Evolutionary conservation across 106 monocot genomes (phyloP).

Genomic region (Dendrobium huoshanense): DNA sequence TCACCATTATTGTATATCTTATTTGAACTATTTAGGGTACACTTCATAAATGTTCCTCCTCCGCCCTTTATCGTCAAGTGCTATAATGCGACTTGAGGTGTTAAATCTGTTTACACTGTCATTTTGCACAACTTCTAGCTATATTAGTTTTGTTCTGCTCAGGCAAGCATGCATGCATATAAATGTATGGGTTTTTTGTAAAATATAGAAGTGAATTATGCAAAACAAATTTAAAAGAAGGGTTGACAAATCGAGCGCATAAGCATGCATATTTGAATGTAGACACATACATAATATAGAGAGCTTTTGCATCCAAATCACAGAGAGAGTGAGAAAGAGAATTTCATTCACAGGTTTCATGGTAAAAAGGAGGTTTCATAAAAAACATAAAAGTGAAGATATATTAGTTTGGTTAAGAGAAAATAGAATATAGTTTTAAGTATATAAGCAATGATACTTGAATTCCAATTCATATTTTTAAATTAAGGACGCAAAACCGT

Average conservation of each 20-base stretch:
- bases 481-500: not conserved
- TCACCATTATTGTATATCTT: not conserved
- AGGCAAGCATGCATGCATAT: not conserved
- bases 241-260: too few species aligned
- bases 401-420: not conserved
- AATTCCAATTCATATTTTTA: too few species aligned
- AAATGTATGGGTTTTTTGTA: not conserved
- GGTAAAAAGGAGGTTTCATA: not conserved
- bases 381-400: not conserved
- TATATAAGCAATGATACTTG: not conserved
- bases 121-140: not conserved
- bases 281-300: too few species aligned
- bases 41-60: not conserved
- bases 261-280: too few species aligned
- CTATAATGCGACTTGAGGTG: not conserved
- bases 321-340: too few species aligned
- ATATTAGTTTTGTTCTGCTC: not conserved
- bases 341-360: too few species aligned
- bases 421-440: not conserved
- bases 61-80: not conserved
- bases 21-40: not conserved
- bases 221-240: not conserved
- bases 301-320: too few species aligned
- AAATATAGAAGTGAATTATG: not conserved
- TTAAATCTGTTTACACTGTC: not conserved